Evolutionary conservation across 345 rosid genomes (phyloP), one percentile per base, ranked within the genome.

Genomic region (Corymbia maculata): DNA sequence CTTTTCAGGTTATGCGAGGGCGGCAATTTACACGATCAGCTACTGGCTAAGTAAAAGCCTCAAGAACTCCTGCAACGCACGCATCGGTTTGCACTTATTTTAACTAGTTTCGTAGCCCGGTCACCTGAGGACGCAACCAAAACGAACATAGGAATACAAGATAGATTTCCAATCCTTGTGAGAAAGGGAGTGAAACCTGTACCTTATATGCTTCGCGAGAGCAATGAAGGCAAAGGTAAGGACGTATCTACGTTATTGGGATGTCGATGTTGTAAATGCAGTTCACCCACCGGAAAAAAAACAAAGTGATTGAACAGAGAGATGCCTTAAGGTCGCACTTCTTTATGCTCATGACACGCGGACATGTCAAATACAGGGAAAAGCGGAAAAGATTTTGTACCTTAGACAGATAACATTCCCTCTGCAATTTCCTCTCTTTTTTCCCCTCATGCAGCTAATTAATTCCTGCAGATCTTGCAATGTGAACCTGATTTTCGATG

Each of bases 401-500:
- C 75, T 1, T 64, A n/a, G n/a, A n/a, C n/a, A n/a, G 19, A 13
- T 28, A 64, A 13, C 15, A n/a, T 64, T 13, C n/a, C 70, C 70
- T 64, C 13, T 64, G 70, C 17, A 0, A 13, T 13, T 13, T 6
- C 9, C 36, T 64, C 13, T 59, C 68, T 64, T 9, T 13, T 64
- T 64, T n/a, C 13, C 50, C 42, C 89, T 45, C 17, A 82, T 80
- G 14, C 42, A 42, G 51, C 47, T 47, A 49, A 15, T 88, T 88
- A 88, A 42, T 42, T 24, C 24, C 15, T 1, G 70, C 93, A 93
- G 94, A 93, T 93, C 87, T 88, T 93, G 88, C 89, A 90, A 75
- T 92, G 90, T 87, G 30, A 90, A 88, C 99, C 99, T 85, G 99
- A 98, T 91, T 97, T 96, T 85, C 90, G 92, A 85, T 96, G 98